Evolutionary conservation across 345 rosid species (phyloP), one percentile per base, ranked within the genome.

Genomic region (Eucalyptus polyanthemos): DNA sequence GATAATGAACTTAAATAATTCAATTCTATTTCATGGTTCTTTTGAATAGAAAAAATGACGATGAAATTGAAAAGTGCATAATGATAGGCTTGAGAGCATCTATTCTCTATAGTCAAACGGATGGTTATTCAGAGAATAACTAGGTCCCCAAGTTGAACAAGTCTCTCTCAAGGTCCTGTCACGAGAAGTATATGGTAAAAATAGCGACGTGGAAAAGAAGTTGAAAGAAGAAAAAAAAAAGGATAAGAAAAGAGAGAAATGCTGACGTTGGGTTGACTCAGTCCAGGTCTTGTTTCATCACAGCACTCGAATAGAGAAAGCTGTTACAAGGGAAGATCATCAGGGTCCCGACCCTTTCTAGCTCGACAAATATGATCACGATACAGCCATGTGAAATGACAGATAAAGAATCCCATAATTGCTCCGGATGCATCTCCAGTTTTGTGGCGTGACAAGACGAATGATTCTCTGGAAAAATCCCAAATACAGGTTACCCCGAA

Each of bases 11-110:
- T 0, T 56, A 24, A 4, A 56, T 56, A 56, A 56, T 56, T 56
- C 3, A 6, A 1, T 56, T 56, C 1, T 24, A 24, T 56, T 24
- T 56, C 14, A 24, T 1, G 2, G 6, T 56, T 24, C 14, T 24
- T 56, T 56, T 10, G 0, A 6, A 56, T 10, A 56, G 11, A 56
- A 56, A 56, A 56, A 56, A 24, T 4, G 3, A 56, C 2, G 29
- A 24, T 56, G 29, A 56, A 5, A 56, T 6, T 24, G 3, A 56
- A 24, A 0, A 67, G 1, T 3, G 2, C 24, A 1, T 31, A 34
- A 34, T 17, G 80, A 17, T 62, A 62, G 34, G 34, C 34, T 1
- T 40, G 8, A 62, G 69, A 29, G 16, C 31, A 17, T 62, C 34
- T 1, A 29, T 12, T 62, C 34, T 62, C 8, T 4, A 72, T 4